Evolutionary conservation across 2,329 filamentous ascomycete genomes (phyloP), one percentile per base, ranked within the genome.

Genomic region (Hymenoscyphus linearis): DNA sequence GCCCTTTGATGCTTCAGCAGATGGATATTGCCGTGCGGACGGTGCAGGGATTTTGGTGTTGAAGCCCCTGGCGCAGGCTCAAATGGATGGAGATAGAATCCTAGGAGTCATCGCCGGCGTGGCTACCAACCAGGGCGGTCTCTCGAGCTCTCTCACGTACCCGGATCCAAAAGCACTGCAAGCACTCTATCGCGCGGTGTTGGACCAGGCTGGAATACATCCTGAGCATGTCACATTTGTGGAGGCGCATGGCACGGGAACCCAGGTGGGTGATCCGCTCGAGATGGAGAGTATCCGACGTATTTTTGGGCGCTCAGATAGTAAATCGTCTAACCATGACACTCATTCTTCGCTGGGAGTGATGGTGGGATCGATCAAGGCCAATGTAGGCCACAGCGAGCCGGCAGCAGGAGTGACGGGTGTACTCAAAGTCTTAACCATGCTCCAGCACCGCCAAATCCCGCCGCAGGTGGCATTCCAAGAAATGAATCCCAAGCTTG

Each of bases 21-120:
- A 63, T 37, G 62, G 62, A 13, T 63, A 63, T 22, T 60, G 53
- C 6, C 59, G 62, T n/a, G 55, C 34, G n/a, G 86, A 89, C 66
- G 86, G 85, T 0, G 76, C 82, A 25, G 83, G 78, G 0, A 77
- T 82, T 16, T 71, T 88, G 1, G 67, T 87, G 2, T 68, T 88
- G 54, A 88, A 88, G 71, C 77, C 78, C 1, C 72, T 87, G 0
- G n/a, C n/a, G n/a, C 74, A 76, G 5, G 86, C 85, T 1, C 65
- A 87, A 6, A 74, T 74, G 14, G 81, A 84, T 65, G 82, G 82
- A 25, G 84, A 88, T 68, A 79, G 78, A 0, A 82, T 85, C 60
- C 76, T 80, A 4, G 79, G 77, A 6, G 76, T 85, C 26, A 81
- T 86, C 60, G 76, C 81, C 13, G 80, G 76, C 5, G 82, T 77